These are phyloP conservation scores for Salix purpurea DNA, from an alignment of 345 rosid species.

Conservation along the genomic window DNA sequence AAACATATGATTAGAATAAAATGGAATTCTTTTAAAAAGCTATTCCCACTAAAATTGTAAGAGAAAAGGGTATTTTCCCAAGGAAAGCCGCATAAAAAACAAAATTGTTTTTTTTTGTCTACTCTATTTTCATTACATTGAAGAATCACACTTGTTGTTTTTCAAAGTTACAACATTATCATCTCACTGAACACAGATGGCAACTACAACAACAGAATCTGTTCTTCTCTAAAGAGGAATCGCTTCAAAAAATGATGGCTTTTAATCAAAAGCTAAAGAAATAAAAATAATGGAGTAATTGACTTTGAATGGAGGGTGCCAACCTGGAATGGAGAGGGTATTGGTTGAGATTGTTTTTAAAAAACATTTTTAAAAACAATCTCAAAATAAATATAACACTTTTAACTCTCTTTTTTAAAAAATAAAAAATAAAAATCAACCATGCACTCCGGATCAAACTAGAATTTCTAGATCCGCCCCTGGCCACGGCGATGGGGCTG, in stretches of 20 bases:
- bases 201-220: conserved; percentile 3
- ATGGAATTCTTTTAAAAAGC: neutral
- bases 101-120: neutral
- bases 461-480: too few species aligned
- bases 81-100: neutral
- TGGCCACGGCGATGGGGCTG: neutral
- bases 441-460: too few species aligned
- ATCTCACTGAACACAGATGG: neutral
- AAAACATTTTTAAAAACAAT: too few species aligned
- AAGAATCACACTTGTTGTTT: neutral
- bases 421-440: too few species aligned
- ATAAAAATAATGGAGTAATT: neutral
- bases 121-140: neutral
- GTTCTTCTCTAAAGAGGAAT: neutral
- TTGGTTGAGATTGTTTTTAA: too few species aligned
- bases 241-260: neutral
- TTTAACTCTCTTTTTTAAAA: too few species aligned
- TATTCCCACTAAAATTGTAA: neutral
- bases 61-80: neutral
- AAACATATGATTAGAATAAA: too few species aligned
- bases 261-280: neutral
- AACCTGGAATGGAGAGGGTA: neutral
- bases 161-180: neutral
- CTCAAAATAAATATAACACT: too few species aligned
- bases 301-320: neutral